These are phyloP conservation scores for Calocybe cyanea DNA, from an alignment of 768 basidiomycete species.

Conservation along the genomic window DNA sequence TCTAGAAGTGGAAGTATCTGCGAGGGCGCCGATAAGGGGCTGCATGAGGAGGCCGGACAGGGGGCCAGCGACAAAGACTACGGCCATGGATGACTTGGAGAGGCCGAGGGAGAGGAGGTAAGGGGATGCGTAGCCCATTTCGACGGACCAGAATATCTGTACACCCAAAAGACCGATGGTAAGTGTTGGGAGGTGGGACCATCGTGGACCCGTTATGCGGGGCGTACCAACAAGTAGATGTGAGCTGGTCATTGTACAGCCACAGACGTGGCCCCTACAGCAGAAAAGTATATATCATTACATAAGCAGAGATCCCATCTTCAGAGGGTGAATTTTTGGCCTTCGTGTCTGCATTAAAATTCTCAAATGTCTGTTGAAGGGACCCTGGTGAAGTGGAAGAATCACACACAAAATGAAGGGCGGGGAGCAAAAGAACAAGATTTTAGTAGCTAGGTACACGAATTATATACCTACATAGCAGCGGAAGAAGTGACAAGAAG, in stretches of 20 bases:
- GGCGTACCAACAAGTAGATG: constrained; percentile 39
- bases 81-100: constrained; percentile 80
- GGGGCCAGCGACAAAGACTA: constrained; percentile 92
- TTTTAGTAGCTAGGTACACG: too few relatives aligned
- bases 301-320: too few relatives aligned
- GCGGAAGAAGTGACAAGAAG: too few relatives aligned
- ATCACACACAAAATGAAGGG: too few relatives aligned
- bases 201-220: constrained; percentile 62
- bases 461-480: too few relatives aligned
- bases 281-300: too few relatives aligned
- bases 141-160: constrained; percentile 89
- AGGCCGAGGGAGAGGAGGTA: constrained; percentile 88
- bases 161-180: constrained; percentile 82
- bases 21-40: constrained; percentile 84
- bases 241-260: not conserved
- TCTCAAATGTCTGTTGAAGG: too few relatives aligned
- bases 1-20: constrained; percentile 79
- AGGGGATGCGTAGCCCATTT: constrained; percentile 90
- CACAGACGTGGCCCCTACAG: too few relatives aligned
- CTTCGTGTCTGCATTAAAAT: too few relatives aligned
- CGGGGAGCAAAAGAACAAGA: too few relatives aligned
- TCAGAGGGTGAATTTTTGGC: too few relatives aligned
- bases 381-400: too few relatives aligned
- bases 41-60: constrained; percentile 89
- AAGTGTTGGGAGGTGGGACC: constrained; percentile 62